These are phyloP conservation scores for Diaporthe humulicola DNA, from an alignment of 2,329 filamentous ascomycete species.

Conservation along the genomic window DNA sequence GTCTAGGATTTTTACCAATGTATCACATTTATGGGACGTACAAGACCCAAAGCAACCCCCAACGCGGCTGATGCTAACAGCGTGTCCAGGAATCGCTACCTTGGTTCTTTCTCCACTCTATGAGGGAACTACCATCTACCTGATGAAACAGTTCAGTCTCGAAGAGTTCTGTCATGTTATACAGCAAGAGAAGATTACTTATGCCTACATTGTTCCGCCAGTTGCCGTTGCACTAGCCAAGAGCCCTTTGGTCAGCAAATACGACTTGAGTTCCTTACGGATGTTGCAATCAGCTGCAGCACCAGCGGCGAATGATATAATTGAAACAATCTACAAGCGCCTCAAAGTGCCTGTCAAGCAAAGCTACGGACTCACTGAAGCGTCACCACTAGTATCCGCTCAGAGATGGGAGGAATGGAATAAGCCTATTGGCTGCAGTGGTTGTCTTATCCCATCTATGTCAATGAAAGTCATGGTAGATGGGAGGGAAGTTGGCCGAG, in stretches of 20 bases:
- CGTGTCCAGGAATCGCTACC: background rate
- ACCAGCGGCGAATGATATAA: conserved; percentile 72
- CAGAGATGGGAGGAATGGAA: conserved; percentile 83
- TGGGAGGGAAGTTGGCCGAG: conserved; percentile 67
- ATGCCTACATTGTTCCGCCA: conserved; percentile 68
- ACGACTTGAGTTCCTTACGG: conserved; percentile 65
- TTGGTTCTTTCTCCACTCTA: background rate
- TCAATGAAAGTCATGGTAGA: conserved; percentile 83
- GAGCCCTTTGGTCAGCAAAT: conserved; percentile 63
- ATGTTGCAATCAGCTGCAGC: conserved; percentile 66
- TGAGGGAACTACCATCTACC: conserved; percentile 60
- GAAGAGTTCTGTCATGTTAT: conserved; percentile 64
- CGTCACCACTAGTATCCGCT: conserved; percentile 81
- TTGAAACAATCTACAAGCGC: conserved; percentile 79
- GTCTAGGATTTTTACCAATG: conserved; percentile 1
- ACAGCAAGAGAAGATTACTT: conserved; percentile 65
- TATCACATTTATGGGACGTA: conserved; percentile 19
- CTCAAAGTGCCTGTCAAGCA: conserved; percentile 88
- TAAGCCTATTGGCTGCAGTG: conserved; percentile 81
- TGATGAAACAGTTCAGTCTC: conserved; percentile 70
- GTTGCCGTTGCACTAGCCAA: conserved; percentile 72
- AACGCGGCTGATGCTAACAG: background rate
- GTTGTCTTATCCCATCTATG: conserved; percentile 82
- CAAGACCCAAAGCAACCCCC: background rate
- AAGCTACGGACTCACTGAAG: conserved; percentile 92